phyloP scores from a whole-genome alignment of 2,329 filamentous ascomycete genomes.

The Aspergillus transmontanensis region DNA sequence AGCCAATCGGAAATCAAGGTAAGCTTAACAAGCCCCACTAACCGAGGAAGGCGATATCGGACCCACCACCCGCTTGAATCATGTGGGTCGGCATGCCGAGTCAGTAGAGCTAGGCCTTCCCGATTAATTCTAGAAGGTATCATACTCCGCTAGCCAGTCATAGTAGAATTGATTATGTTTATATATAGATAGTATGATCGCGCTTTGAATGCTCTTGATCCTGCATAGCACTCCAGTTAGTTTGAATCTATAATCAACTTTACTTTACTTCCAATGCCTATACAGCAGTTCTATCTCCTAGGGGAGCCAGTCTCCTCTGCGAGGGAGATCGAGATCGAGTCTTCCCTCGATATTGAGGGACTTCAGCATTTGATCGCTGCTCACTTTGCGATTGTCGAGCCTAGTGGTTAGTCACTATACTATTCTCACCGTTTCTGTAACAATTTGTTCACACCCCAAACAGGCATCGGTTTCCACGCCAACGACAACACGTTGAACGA shows the following conservation, averaged over 20 bases:
- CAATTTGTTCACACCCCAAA: neutral
- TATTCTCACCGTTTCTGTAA: too few species aligned
- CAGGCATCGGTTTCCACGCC: neutral
- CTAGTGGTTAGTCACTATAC: slow-evolving; percentile 18
- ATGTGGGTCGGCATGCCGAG: slow-evolving; percentile 2
- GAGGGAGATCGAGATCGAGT: slow-evolving; percentile 24
- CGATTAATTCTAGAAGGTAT: neutral
- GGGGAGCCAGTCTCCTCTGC: slow-evolving; percentile 24
- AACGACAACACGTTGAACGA: neutral
- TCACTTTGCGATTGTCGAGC: slow-evolving; percentile 30
- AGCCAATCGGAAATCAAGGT: too few species aligned
- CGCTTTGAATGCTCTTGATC: neutral
- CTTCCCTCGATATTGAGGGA: slow-evolving; percentile 18
- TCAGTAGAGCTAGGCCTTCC: neutral
- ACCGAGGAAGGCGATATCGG: neutral
- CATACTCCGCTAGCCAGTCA: neutral
- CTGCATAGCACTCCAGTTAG: neutral
- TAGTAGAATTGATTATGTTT: neutral
- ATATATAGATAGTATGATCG: neutral
- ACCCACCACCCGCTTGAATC: neutral
- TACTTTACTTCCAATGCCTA: slow-evolving; percentile 13
- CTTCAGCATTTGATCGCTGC: slow-evolving; percentile 26
- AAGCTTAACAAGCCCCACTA: neutral
- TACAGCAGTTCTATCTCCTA: slow-evolving; percentile 25
- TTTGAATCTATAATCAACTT: neutral